Evolutionary conservation across 495 filamentous ascomycete species (phyloP), one percentile per base, ranked within the genome.

Genomic region (Aspergillus cavernicola): DNA sequence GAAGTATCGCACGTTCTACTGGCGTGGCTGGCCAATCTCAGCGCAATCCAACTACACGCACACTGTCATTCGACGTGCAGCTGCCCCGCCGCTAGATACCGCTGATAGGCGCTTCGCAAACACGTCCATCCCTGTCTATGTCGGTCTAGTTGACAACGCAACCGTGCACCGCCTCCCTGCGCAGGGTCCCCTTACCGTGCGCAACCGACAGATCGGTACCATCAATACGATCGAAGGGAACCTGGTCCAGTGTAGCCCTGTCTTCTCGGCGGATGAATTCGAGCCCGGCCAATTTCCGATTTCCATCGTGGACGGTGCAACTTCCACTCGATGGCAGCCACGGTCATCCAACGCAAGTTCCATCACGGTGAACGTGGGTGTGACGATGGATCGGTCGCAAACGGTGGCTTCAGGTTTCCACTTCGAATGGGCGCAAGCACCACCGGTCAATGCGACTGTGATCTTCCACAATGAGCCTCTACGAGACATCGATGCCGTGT

Each of bases 281-380:
- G 68, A 77, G 22, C 74, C 82, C 0, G 88, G 88, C 20, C 88
- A 92, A 65, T 87, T 89, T 72, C 87, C 88, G 1, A 71, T 86
- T 28, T 75, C 80, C 0, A 85, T 83, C 0, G 80, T 87, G 22
- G 88, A 92, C 57, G 88, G 88, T 40, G 81, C 84, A 1, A 74
- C 80, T 0, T 78, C 80, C 23, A 92, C 88, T 0, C 79, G 80
- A 44, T 92, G 88, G 88, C 86, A 89, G 58, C 86, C 88, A 0
- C 62, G 68, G 1, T 64, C 68, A 4, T 74, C 81, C 0, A 76
- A 77, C 0, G 50, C 79, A 2, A 69, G 65, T 56, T 69, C 76
- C 0, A 45, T 81, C 22, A 81, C 78, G 1, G 66, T 81, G 9
- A 73, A 75, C 0, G 55, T 89, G 8, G 62, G 75, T 22, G 60